A percentile compares a stretch with the other conserved stretches of the same genome.
Conservation (phyloP, 2,329 filamentous ascomycete genomes). For the Zasmidium cellare region DNA sequence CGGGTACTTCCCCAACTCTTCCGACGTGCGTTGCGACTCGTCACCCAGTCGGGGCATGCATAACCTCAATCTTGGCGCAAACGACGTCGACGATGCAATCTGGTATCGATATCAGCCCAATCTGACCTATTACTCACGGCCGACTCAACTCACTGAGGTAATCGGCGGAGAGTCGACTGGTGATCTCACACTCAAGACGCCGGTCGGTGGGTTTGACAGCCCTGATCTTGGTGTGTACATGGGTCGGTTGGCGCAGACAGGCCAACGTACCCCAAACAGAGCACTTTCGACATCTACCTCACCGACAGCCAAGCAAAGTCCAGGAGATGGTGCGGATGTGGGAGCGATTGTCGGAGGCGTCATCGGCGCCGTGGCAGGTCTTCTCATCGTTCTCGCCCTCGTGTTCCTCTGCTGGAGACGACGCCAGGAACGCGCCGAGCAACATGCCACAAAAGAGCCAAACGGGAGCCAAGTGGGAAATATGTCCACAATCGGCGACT, state of each 20-base stretch:
- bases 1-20: slow-evolving; percentile 58
- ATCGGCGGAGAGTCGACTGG: slow-evolving; percentile 56
- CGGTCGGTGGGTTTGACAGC: slow-evolving; percentile 52
- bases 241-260: slow-evolving; percentile 47
- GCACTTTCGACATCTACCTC: slow-evolving; percentile 34
- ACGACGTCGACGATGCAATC: slow-evolving; percentile 42
- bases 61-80: slow-evolving; percentile 51
- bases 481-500: not conserved
- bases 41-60: slow-evolving; percentile 52
- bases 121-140: slow-evolving; percentile 52
- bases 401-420: slow-evolving; percentile 39
- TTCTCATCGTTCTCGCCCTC: slow-evolving; percentile 30
- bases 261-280: slow-evolving; percentile 55
- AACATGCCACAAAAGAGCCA: not conserved
- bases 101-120: slow-evolving; percentile 52
- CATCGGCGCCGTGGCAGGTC: slow-evolving; percentile 38
- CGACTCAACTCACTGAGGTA: slow-evolving; percentile 45
- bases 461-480: not conserved
- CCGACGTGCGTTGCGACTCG: slow-evolving; percentile 48
- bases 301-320: slow-evolving; percentile 2
- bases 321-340: slow-evolving; percentile 23
- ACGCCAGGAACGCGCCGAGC: not conserved
- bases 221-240: slow-evolving; percentile 57
- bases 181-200: slow-evolving; percentile 55
- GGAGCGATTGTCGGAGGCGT: slow-evolving; percentile 43